Percentiles rank a stretch among this genome's conserved stretches.
Conservation (phyloP, 2,329 filamentous ascomycete species). For the Cladosporium phlei region DNA sequence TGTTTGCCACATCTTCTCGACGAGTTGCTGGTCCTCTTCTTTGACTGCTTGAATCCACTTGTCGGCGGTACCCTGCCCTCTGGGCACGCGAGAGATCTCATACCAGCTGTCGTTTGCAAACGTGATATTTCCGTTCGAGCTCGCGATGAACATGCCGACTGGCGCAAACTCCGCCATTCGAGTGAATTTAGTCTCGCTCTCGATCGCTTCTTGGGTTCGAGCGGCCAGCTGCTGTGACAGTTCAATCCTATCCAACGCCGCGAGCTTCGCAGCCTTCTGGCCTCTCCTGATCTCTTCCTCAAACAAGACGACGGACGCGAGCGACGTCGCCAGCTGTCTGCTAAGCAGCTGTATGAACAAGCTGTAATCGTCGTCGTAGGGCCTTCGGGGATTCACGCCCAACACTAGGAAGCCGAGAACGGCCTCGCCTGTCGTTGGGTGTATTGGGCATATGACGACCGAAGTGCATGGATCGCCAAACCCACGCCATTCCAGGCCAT, state of each 20-base stretch:
- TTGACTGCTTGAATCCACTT: constrained; percentile 70
- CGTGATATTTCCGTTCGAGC: constrained; percentile 63
- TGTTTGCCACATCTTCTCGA: constrained; percentile 59
- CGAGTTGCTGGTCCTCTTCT: constrained; percentile 57
- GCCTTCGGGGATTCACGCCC: constrained; percentile 71
- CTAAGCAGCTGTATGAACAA: constrained; percentile 71
- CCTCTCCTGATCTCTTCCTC: constrained; percentile 76
- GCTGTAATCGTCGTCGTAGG: constrained; percentile 75
- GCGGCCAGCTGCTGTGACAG: constrained; percentile 70
- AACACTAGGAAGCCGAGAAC: constrained; percentile 75
- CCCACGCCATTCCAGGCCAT: constrained; percentile 64
- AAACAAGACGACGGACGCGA: constrained; percentile 76
- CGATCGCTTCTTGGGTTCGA: constrained; percentile 52
- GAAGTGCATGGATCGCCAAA: constrained; percentile 66
- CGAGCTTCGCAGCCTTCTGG: constrained; percentile 67
- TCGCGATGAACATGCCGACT: constrained; percentile 81
- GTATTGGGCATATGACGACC: constrained; percentile 72
- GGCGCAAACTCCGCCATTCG: constrained; percentile 81
- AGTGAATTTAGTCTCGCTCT: constrained; percentile 71
- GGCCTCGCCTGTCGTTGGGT: constrained; percentile 68
- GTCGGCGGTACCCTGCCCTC: constrained; percentile 53
- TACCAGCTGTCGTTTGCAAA: constrained; percentile 78
- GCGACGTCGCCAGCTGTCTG: constrained; percentile 70
- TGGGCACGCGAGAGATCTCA: constrained; percentile 62
- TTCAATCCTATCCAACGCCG: constrained; percentile 71